Evolutionary conservation across 805 yeast species (phyloP).

Genomic region (Millerozyma acaciae): DNA sequence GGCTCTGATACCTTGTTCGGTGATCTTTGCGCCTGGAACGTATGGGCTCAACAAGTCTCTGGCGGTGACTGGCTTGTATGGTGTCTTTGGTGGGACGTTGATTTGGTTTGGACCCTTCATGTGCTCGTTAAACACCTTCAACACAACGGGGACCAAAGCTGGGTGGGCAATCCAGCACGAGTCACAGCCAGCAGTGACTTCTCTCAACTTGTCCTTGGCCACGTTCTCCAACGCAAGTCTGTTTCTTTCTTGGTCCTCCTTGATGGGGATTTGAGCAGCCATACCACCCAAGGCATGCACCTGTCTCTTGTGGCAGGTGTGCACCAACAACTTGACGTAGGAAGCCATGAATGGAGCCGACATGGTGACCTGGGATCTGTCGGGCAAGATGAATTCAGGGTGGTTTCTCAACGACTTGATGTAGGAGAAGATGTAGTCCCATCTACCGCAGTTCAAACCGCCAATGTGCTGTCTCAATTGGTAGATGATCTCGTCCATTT

Average conservation of each 20-base stretch:
- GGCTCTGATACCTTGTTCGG: slow-evolving; percentile 66
- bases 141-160: slow-evolving; percentile 69
- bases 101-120: slow-evolving; percentile 85
- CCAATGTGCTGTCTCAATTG: slow-evolving; percentile 73
- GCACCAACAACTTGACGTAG: slow-evolving; percentile 68
- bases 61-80: slow-evolving; percentile 54
- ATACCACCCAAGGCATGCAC: slow-evolving; percentile 89
- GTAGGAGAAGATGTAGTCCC: slow-evolving; percentile 84
- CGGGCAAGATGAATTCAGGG: slow-evolving; percentile 67
- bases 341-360: slow-evolving; percentile 76
- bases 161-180: slow-evolving; percentile 92
- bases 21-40: slow-evolving; percentile 59
- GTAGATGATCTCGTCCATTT: slow-evolving; percentile 79
- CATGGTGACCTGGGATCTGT: slow-evolving; percentile 77
- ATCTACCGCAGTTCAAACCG: slow-evolving; percentile 84
- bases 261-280: slow-evolving; percentile 86
- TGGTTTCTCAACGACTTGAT: slow-evolving; percentile 72
- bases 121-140: slow-evolving; percentile 65
- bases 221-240: slow-evolving; percentile 68
- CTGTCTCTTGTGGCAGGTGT: slow-evolving; percentile 71
- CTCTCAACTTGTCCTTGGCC: slow-evolving; percentile 70
- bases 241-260: slow-evolving; percentile 62
- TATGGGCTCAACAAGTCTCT: slow-evolving; percentile 59
- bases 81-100: slow-evolving; percentile 44
- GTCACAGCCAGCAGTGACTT: slow-evolving; percentile 76